phyloP scores from a whole-genome alignment of 2,329 filamentous ascomycete genomes.

The Taxawa tesnikishii region DNA sequence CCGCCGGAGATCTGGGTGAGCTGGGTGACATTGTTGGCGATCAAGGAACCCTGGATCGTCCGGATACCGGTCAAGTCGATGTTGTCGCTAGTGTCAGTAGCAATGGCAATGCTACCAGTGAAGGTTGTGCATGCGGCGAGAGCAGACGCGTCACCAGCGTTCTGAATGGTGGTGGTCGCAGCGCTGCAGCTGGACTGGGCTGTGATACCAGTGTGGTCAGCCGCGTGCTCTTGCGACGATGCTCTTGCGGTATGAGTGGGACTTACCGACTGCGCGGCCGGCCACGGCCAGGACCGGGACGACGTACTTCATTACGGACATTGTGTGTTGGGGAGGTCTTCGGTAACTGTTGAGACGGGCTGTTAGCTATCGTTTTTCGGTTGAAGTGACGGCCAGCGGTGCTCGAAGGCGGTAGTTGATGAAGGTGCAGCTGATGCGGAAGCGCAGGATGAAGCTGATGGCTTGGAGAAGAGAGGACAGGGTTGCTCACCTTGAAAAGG shows the following conservation, averaged over 20 bases:
- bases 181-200: constrained; percentile 25
- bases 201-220: constrained; percentile 9
- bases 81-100: constrained; percentile 39
- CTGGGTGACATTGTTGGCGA: constrained; percentile 40
- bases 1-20: constrained; percentile 52
- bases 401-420: not conserved
- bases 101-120: constrained; percentile 56
- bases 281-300: constrained; percentile 43
- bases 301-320: constrained; percentile 43
- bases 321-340: constrained; percentile 20
- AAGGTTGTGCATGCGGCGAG: constrained; percentile 56
- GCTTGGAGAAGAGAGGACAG: constrained; percentile 1
- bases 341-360: not conserved
- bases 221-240: not conserved
- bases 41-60: constrained; percentile 46
- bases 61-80: constrained; percentile 53
- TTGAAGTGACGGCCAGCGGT: not conserved
- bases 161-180: constrained; percentile 45
- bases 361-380: not conserved
- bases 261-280: constrained; percentile 38
- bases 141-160: constrained; percentile 44
- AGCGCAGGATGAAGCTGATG: not conserved
- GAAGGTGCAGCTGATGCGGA: not conserved
- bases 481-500: too few species aligned
- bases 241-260: constrained; percentile 2